These are phyloP conservation scores for Leccinum solheimii DNA, from an alignment of 1,284 basidiomycete genomes.

Conservation along the genomic window DNA sequence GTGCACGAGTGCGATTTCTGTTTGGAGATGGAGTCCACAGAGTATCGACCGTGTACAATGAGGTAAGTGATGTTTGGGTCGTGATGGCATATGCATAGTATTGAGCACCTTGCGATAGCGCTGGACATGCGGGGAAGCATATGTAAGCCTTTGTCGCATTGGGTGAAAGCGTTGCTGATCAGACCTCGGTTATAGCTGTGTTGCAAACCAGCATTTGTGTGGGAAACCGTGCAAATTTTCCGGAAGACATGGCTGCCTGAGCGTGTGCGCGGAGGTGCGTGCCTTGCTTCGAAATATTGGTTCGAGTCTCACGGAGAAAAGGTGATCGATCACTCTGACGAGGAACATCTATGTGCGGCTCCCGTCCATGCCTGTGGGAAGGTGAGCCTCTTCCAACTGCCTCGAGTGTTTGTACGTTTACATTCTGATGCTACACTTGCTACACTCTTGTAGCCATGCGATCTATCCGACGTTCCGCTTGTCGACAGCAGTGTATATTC, in stretches of 20 bases:
- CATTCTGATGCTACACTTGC: not conserved
- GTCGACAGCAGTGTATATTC: slow-evolving; percentile 37
- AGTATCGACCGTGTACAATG: slow-evolving; percentile 41
- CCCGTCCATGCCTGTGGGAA: slow-evolving; percentile 53
- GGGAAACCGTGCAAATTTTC: slow-evolving; percentile 46
- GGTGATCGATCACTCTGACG: slow-evolving; percentile 46
- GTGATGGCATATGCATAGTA: not conserved
- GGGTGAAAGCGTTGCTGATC: not conserved
- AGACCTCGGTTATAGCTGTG: slow-evolving; percentile 40
- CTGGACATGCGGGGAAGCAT: slow-evolving; percentile 56
- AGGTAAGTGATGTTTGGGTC: slow-evolving; percentile 37
- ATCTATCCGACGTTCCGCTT: slow-evolving; percentile 37
- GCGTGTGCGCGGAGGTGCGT: slow-evolving; percentile 50
- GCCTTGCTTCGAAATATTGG: not conserved
- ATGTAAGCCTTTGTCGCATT: slow-evolving; percentile 39
- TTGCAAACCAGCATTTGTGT: slow-evolving; percentile 51
- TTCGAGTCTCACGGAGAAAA: slow-evolving; percentile 21
- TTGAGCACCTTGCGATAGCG: slow-evolving; percentile 35
- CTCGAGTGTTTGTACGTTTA: not conserved
- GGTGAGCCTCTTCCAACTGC: slow-evolving; percentile 32
- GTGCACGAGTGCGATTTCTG: slow-evolving; percentile 44
- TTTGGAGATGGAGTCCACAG: slow-evolving; percentile 35
- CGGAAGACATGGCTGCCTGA: slow-evolving; percentile 48
- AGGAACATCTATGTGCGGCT: slow-evolving; percentile 54
- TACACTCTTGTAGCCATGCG: slow-evolving; percentile 43